A percentile compares a stretch with the other conserved stretches of the same genome.
phyloP scores from a whole-genome alignment of 1,284 basidiomycete genomes.

The Takashimella koratensis region DNA sequence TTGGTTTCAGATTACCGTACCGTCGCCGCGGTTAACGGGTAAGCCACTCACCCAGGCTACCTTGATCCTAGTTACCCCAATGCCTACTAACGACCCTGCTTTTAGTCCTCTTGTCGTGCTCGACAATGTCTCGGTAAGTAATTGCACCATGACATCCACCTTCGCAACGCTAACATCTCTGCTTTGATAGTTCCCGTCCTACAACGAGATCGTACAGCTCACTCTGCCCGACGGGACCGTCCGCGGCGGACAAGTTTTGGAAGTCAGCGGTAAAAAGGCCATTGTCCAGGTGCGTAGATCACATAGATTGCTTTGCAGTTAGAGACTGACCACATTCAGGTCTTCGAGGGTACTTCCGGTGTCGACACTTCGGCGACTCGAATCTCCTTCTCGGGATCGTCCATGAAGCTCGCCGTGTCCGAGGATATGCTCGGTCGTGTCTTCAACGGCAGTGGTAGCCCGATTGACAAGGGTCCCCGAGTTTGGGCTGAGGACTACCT shows the following conservation, averaged over 20 bases:
- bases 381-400: constrained; percentile 95
- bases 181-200: constrained; percentile 97
- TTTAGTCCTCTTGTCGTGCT: constrained; percentile 85
- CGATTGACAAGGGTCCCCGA: constrained; percentile 97
- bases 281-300: constrained; percentile 68
- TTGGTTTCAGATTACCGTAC: constrained; percentile 93
- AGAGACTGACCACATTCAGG: constrained; percentile 43
- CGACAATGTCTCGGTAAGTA: constrained; percentile 91
- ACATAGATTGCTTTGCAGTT: not conserved
- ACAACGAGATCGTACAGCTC: constrained; percentile 97
- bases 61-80: constrained; percentile 3
- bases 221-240: constrained; percentile 94
- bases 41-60: constrained; percentile 32
- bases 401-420: constrained; percentile 99
- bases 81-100: not conserved
- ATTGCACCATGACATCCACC: constrained; percentile 3
- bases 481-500: constrained; percentile 99
- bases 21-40: constrained; percentile 96
- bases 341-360: constrained; percentile 97
- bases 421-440: constrained; percentile 99
- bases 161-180: not conserved
- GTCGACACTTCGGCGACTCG: constrained; percentile 92
- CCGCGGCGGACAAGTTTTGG: constrained; percentile 95
- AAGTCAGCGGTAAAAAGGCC: constrained; percentile 97
- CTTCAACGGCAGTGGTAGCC: constrained; percentile 97